These are phyloP conservation scores for Pythium insidiosum DNA, from an alignment of 352 stramenopile species.

Conservation along the genomic window DNA sequence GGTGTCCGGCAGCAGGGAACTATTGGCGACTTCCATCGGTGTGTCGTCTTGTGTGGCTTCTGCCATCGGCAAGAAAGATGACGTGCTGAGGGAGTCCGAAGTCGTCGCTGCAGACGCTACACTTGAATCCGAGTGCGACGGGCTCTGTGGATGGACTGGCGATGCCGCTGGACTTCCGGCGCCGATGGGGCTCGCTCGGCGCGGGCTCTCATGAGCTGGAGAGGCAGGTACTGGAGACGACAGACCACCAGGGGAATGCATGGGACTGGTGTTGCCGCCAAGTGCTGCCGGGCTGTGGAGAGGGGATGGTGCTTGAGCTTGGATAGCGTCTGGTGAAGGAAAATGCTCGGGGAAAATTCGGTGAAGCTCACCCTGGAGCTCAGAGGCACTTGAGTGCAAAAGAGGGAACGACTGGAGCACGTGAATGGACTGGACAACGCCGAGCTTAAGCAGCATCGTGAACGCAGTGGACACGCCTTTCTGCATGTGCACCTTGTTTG, in stretches of 20 bases:
- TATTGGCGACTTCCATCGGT: conserved; percentile 11
- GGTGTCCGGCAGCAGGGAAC: conserved; percentile 7
- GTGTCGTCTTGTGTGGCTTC: conserved; percentile 4
- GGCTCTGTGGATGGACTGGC: conserved; percentile 47
- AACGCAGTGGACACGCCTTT: conserved; percentile 78
- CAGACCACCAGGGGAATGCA: conserved; percentile 25
- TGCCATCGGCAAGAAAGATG: conserved; percentile 79
- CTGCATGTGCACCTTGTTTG: conserved; percentile 73
- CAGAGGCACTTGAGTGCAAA: conserved; percentile 50
- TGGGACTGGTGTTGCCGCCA: conserved; percentile 19
- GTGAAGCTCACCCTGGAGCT: conserved; percentile 63
- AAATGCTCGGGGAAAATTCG: conserved; percentile 83
- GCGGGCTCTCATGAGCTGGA: conserved; percentile 34
- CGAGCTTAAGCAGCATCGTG: conserved; percentile 62
- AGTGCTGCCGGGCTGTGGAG: conserved; percentile 10
- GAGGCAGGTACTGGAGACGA: conserved; percentile 27
- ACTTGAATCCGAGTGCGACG: conserved; percentile 57
- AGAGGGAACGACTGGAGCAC: conserved; percentile 74
- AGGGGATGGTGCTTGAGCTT: conserved; percentile 18
- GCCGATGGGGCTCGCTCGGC: conserved; percentile 36
- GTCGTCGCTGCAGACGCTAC: conserved; percentile 35
- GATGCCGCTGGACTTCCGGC: conserved; percentile 47
- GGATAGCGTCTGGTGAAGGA: conserved; percentile 43
- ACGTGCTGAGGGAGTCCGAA: conserved; percentile 57
- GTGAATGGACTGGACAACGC: conserved; percentile 58